Evolutionary conservation across 306 rosid genomes (phyloP).

Genomic region (Spatholobus suberectus): DNA sequence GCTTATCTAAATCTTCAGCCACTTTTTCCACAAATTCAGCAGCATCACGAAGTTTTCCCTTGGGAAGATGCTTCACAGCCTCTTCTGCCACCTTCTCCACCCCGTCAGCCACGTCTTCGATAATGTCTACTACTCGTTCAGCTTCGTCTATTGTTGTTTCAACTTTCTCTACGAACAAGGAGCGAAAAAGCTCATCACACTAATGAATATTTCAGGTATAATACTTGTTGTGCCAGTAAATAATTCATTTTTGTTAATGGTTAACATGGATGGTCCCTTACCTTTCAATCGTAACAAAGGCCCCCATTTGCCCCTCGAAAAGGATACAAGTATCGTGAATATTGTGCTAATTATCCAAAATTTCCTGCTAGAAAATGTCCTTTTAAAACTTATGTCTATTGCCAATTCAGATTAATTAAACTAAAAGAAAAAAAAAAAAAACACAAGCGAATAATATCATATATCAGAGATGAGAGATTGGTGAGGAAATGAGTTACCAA

Average conservation of each 20-base stretch:
- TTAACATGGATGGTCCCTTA: conserved; percentile 28
- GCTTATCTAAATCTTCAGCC: conserved; percentile 49
- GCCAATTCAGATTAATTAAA: background rate
- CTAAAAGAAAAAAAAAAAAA: background rate
- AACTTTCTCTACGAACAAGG: conserved; percentile 47
- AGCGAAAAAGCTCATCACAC: background rate
- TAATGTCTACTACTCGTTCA: conserved; percentile 47
- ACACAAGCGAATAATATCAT: background rate
- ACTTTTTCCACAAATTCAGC: conserved; percentile 46
- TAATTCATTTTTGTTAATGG: background rate
- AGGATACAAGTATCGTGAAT: conserved; percentile 50
- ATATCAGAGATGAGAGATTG: background rate
- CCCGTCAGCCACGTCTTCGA: conserved; percentile 64
- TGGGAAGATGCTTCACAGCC: conserved; percentile 52
- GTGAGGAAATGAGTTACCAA: conserved; percentile 24
- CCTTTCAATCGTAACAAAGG: conserved; percentile 60
- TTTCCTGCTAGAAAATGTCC: conserved; percentile 52
- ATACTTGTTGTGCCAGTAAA: background rate
- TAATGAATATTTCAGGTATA: background rate
- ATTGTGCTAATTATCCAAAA: conserved; percentile 61
- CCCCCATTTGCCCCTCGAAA: conserved; percentile 62
- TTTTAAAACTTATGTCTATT: background rate
- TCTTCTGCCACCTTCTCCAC: conserved; percentile 64
- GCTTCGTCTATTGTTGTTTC: conserved; percentile 49
- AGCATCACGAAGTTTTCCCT: conserved; percentile 46